Conservation (phyloP, 148 eudicot genomes). For the Tetragonia tetragonoides region DNA sequence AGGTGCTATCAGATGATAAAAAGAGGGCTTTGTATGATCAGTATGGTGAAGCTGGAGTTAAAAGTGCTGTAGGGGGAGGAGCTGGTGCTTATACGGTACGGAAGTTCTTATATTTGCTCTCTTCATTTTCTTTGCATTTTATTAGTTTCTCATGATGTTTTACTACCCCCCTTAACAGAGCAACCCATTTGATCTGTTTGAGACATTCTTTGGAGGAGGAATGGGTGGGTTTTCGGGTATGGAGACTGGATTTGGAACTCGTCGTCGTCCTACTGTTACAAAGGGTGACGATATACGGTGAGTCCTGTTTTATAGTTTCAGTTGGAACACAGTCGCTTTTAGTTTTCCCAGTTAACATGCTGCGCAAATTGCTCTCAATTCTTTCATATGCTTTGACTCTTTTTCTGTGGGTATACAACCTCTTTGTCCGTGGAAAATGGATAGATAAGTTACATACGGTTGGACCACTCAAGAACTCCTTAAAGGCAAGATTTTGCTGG, state of each 20-base stretch:
- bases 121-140: background rate
- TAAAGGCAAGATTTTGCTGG: background rate
- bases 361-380: background rate
- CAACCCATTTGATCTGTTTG: constrained; percentile 98
- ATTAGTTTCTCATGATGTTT: constrained; percentile 6
- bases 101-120: constrained; percentile 11
- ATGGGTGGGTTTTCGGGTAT: constrained; percentile 79
- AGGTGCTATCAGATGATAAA: constrained; percentile 99
- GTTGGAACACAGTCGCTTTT: background rate
- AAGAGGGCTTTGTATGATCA: constrained; percentile 94
- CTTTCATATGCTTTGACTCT: background rate
- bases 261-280: constrained; percentile 67
- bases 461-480: too few species aligned
- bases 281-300: constrained; percentile 99
- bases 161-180: constrained; percentile 37
- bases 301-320: constrained; percentile 31
- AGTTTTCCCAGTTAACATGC: background rate
- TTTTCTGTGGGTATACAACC: too few species aligned
- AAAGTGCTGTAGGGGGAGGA: constrained; percentile 73
- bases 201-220: constrained; percentile 88
- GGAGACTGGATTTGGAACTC: constrained; percentile 73
- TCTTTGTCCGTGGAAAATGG: too few species aligned
- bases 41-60: constrained; percentile 98
- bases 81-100: constrained; percentile 88
- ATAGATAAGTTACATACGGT: too few species aligned